Evolutionary conservation across 169 alveolate species (phyloP).

Genomic region (Babesia caballi): DNA sequence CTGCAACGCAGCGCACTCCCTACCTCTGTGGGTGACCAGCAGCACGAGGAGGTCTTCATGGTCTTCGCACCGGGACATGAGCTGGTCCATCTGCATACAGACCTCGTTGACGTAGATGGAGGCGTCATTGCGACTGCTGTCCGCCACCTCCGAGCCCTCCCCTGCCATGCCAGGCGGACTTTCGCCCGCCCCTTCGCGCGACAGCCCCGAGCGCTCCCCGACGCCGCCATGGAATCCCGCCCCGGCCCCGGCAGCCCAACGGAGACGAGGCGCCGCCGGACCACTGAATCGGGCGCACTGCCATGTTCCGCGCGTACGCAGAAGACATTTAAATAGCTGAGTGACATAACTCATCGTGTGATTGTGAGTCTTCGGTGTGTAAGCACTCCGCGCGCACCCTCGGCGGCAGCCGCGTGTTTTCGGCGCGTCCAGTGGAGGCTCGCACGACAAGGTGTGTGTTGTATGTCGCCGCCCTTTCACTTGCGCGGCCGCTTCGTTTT

Average conservation of each 20-base stretch:
- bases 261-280: background rate
- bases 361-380: background rate
- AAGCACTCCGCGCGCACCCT: background rate
- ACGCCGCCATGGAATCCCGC: background rate
- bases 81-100: slow-evolving; percentile 75
- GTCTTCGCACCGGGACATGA: slow-evolving; percentile 60
- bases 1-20: background rate
- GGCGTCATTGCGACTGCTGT: background rate
- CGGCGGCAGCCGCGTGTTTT: background rate
- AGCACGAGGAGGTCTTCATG: slow-evolving; percentile 69
- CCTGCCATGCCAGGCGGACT: background rate
- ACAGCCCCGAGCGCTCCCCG: background rate
- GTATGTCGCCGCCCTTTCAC: too few species aligned
- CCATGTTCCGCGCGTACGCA: background rate
- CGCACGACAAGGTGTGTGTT: too few species aligned
- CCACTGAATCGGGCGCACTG: too few species aligned
- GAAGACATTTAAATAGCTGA: background rate
- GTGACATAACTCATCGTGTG: slow-evolving; percentile 9
- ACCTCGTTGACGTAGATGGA: slow-evolving; percentile 67
- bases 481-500: slow-evolving; percentile 11
- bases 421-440: background rate
- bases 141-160: background rate
- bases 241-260: background rate
- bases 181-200: too few species aligned
- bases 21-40: slow-evolving; percentile 75